These are phyloP conservation scores for Gastrolobium villosum DNA, from an alignment of 306 rosid species.

Conservation along the genomic window DNA sequence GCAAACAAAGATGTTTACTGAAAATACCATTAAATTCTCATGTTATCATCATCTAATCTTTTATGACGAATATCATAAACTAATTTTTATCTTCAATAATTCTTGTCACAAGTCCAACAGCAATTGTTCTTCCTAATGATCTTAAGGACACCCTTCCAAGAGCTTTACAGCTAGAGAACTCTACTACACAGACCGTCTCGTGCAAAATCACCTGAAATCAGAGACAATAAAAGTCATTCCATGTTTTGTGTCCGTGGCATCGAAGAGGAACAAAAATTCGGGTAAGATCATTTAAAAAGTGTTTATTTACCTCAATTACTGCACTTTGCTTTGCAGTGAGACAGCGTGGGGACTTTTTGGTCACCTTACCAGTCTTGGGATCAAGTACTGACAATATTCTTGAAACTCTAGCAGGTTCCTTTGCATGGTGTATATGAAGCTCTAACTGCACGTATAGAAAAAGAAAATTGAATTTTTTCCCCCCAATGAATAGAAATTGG, in stretches of 20 bases:
- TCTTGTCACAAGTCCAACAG: slow-evolving; percentile 83
- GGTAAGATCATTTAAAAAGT: not conserved
- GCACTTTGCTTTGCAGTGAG: slow-evolving; percentile 91
- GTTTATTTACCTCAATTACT: slow-evolving; percentile 77
- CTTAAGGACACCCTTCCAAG: slow-evolving; percentile 91
- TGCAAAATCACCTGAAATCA: slow-evolving; percentile 73
- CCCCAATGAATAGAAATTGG: not conserved
- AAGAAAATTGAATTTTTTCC: slow-evolving; percentile 13
- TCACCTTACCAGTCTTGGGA: slow-evolving; percentile 87
- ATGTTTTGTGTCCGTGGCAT: slow-evolving; percentile 8
- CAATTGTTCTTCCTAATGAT: slow-evolving; percentile 83
- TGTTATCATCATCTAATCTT: slow-evolving; percentile 6
- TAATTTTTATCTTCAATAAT: slow-evolving; percentile 63
- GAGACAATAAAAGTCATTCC: slow-evolving; percentile 36
- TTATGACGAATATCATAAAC: slow-evolving; percentile 13
- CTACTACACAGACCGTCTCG: slow-evolving; percentile 79
- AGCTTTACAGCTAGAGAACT: slow-evolving; percentile 74
- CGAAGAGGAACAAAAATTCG: not conserved
- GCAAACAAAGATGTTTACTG: slow-evolving; percentile 30
- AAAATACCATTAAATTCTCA: not conserved
- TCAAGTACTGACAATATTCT: slow-evolving; percentile 78
- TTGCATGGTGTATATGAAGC: slow-evolving; percentile 88
- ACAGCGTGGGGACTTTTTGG: slow-evolving; percentile 87
- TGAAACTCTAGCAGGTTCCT: slow-evolving; percentile 85
- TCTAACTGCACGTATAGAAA: slow-evolving; percentile 70